These are phyloP conservation scores for Phaffia australis DNA, from an alignment of 768 basidiomycete genomes.

Conservation along the genomic window DNA sequence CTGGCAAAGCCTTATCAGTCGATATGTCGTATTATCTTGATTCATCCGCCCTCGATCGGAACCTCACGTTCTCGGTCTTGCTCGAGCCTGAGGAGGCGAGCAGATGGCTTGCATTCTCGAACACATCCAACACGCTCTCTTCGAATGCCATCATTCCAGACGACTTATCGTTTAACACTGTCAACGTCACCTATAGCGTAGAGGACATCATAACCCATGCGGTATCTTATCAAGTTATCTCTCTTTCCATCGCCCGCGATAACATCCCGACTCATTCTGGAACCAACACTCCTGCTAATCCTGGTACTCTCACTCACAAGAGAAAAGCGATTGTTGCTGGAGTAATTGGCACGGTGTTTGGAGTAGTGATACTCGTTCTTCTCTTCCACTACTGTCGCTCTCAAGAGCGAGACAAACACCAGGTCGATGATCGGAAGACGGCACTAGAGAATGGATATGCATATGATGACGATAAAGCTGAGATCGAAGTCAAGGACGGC, in stretches of 20 bases:
- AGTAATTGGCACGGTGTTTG: constrained; percentile 22
- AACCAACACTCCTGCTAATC: neutral
- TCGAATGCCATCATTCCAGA: constrained; percentile 50
- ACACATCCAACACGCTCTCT: constrained; percentile 35
- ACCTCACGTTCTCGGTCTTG: constrained; percentile 44
- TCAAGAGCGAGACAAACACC: constrained; percentile 9
- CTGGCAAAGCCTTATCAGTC: constrained; percentile 48
- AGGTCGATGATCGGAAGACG: constrained; percentile 5
- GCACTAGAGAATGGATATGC: neutral
- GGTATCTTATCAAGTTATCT: constrained; percentile 24
- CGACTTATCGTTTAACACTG: constrained; percentile 28
- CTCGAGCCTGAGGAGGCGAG: constrained; percentile 45
- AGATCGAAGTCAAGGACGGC: constrained; percentile 6
- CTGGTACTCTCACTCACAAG: constrained; percentile 2
- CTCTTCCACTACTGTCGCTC: constrained; percentile 19
- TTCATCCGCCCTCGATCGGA: constrained; percentile 40
- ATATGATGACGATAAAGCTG: constrained; percentile 12
- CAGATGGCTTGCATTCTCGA: constrained; percentile 48
- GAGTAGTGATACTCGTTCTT: constrained; percentile 21
- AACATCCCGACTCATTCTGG: constrained; percentile 14
- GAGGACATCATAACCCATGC: constrained; percentile 28
- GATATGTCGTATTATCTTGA: constrained; percentile 47
- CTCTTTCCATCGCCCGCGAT: constrained; percentile 19
- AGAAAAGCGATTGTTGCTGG: constrained; percentile 13
- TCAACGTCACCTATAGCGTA: constrained; percentile 23